Conservation (phyloP, 2,329 filamentous ascomycete genomes). For the Metarhizium anisopliae region DNA sequence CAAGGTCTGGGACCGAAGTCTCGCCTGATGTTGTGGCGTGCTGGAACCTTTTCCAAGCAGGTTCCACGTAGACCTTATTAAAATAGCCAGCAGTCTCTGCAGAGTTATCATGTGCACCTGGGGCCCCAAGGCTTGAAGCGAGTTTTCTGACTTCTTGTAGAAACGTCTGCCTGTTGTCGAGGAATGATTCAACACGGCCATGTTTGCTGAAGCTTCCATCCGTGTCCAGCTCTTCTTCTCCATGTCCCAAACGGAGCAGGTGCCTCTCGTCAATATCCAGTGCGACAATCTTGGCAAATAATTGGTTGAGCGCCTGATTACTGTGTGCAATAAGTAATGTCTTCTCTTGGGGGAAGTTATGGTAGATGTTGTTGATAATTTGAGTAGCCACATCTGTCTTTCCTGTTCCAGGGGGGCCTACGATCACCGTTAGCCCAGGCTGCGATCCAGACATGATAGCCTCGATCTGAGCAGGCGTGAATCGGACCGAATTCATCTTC, state of each 20-base stretch:
- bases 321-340: conserved; percentile 92
- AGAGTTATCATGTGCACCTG: conserved; percentile 90
- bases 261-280: conserved; percentile 94
- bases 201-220: conserved; percentile 87
- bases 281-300: conserved; percentile 96
- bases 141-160: conserved; percentile 79
- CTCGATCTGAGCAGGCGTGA: conserved; percentile 84
- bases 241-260: conserved; percentile 83
- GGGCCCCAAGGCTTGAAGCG: conserved; percentile 73
- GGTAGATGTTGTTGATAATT: conserved; percentile 97
- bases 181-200: conserved; percentile 88
- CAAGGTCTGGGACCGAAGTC: conserved; percentile 50
- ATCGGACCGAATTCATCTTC: conserved; percentile 74
- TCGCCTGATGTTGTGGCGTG: conserved; percentile 44
- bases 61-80: conserved; percentile 81
- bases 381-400: conserved; percentile 99
- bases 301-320: conserved; percentile 93
- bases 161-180: conserved; percentile 74
- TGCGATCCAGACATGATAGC: conserved; percentile 92
- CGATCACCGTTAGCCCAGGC: conserved; percentile 85
- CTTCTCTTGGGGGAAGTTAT: conserved; percentile 89
- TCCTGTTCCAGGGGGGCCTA: conserved; percentile 91
- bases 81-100: conserved; percentile 98
- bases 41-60: conserved; percentile 81
- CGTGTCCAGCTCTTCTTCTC: conserved; percentile 86